Evolutionary conservation across 2,329 filamentous ascomycete species (phyloP).

Genomic region (Claviceps quebecensis): DNA sequence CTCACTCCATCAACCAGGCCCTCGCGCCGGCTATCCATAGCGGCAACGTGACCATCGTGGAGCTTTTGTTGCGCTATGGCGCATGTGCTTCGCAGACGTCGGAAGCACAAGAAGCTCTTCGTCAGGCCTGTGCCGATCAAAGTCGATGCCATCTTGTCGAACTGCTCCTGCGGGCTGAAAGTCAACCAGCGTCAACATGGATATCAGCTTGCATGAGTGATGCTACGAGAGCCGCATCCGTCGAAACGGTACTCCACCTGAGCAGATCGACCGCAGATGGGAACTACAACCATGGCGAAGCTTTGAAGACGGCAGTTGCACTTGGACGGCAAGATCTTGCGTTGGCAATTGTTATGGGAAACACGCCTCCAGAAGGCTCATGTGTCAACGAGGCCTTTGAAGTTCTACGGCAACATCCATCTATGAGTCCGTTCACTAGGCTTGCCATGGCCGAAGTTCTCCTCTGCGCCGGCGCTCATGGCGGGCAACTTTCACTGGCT

Average conservation of each 20-base stretch:
- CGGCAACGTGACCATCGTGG: constrained; percentile 27
- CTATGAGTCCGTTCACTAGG: constrained; percentile 34
- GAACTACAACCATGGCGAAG: constrained; percentile 36
- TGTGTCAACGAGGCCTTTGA: constrained; percentile 37
- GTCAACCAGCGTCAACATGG: constrained; percentile 27
- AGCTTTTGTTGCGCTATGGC: constrained; percentile 36
- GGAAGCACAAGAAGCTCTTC: constrained; percentile 39
- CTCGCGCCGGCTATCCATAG: constrained; percentile 34
- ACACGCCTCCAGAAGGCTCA: constrained; percentile 33
- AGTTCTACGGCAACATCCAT: constrained; percentile 29
- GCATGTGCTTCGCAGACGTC: constrained; percentile 32
- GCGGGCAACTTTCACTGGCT: constrained; percentile 33
- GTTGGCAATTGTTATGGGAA: constrained; percentile 39
- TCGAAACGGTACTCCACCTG: constrained; percentile 35
- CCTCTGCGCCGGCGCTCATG: constrained; percentile 42
- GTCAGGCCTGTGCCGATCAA: constrained; percentile 32
- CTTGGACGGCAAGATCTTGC: constrained; percentile 38
- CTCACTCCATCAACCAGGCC: constrained; percentile 33
- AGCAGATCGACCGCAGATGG: constrained; percentile 40
- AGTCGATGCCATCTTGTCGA: constrained; percentile 31
- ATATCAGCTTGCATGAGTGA: constrained; percentile 38
- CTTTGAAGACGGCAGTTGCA: constrained; percentile 34
- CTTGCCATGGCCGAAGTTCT: constrained; percentile 39
- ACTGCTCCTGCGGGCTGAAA: constrained; percentile 35
- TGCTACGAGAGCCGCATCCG: constrained; percentile 33